These are phyloP conservation scores for Puccinia horiana DNA, from an alignment of 1,284 basidiomycete species.

Conservation along the genomic window DNA sequence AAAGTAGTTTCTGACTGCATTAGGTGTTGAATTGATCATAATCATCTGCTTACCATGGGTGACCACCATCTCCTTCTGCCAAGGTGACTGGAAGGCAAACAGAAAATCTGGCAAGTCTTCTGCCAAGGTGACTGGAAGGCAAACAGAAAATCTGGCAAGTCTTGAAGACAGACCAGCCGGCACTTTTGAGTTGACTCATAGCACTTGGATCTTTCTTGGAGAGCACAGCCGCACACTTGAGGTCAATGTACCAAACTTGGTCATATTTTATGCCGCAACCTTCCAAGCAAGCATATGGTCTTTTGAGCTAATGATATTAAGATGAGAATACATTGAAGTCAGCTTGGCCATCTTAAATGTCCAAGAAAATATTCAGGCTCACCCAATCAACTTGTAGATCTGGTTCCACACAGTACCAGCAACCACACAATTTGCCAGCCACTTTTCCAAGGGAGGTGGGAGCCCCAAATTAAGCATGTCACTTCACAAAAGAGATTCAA, in stretches of 20 bases:
- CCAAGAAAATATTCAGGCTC: neutral
- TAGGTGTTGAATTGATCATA: neutral
- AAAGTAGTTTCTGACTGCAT: neutral
- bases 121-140: too few species aligned
- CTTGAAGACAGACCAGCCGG: neutral
- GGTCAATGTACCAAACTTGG: neutral
- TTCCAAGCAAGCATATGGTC: neutral
- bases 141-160: neutral
- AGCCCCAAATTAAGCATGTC: too few species aligned
- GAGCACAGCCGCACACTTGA: neutral
- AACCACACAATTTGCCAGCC: neutral
- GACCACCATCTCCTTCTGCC: neutral
- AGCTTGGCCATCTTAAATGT: too few species aligned
- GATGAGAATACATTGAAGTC: too few species aligned
- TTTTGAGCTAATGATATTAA: neutral
- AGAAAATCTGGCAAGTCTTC: neutral
- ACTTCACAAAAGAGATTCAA: too few species aligned
- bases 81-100: neutral
- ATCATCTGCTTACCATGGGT: neutral
- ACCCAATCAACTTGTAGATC: neutral
- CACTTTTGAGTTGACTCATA: neutral
- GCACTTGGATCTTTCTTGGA: neutral
- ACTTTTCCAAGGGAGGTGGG: too few species aligned
- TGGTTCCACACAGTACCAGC: neutral
- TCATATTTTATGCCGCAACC: neutral